phyloP scores from a whole-genome alignment of 495 filamentous ascomycete genomes.

The Penicillium alfredii region DNA sequence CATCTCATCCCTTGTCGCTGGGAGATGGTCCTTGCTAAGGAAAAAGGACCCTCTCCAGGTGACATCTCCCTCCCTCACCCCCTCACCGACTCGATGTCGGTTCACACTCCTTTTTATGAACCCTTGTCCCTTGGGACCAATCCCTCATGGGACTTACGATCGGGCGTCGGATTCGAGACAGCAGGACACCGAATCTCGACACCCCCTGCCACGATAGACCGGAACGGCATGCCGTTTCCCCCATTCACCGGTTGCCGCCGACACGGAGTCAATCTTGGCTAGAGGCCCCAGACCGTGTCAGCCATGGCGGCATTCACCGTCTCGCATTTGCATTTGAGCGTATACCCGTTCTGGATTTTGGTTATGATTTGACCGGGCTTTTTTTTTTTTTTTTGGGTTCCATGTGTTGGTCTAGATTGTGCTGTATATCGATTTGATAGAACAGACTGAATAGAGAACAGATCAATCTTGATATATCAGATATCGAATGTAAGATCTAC shows the following conservation, averaged over 20 bases:
- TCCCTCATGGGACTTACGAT: too few relatives aligned
- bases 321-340: slow-evolving; percentile 29
- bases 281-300: too few relatives aligned
- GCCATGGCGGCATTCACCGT: too few relatives aligned
- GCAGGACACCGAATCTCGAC: background rate
- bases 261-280: too few relatives aligned
- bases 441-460: too few relatives aligned
- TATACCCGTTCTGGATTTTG: slow-evolving; percentile 28
- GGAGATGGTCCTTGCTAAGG: slow-evolving; percentile 17
- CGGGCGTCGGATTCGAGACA: background rate
- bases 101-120: background rate
- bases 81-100: slow-evolving; percentile 13
- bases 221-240: slow-evolving; percentile 4
- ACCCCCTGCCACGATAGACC: slow-evolving; percentile 1
- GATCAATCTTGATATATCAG: too few relatives aligned
- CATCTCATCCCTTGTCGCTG: slow-evolving; percentile 7
- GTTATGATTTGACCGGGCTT: slow-evolving; percentile 7
- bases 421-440: too few relatives aligned
- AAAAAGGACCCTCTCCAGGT: too few relatives aligned
- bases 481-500: too few relatives aligned
- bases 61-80: slow-evolving; percentile 6
- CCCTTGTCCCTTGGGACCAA: slow-evolving; percentile 1
- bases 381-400: background rate
- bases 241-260: too few relatives aligned
- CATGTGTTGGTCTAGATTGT: too few relatives aligned